phyloP scores from a whole-genome alignment of 257 asterid species.

The Forsythia suspensa region DNA sequence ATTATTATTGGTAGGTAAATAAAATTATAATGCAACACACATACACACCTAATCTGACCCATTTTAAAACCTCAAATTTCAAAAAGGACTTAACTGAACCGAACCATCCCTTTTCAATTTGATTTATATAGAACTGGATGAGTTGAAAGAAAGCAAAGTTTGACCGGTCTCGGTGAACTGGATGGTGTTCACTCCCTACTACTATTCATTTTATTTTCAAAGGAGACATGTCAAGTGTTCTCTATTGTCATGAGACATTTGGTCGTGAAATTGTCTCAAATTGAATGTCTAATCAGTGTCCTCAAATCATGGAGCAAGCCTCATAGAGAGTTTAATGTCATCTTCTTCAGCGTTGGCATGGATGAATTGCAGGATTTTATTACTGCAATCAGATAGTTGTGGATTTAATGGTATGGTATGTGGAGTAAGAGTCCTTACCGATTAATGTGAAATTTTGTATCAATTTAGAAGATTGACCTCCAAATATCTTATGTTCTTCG shows the following conservation, averaged over 20 bases:
- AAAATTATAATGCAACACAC: not conserved
- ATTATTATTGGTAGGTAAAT: not conserved
- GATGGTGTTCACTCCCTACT: not conserved
- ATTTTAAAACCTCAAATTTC: not conserved
- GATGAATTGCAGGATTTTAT: not conserved
- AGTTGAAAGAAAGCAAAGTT: not conserved
- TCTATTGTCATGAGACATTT: not conserved
- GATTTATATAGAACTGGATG: not conserved
- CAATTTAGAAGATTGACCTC: not conserved
- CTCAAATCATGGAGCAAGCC: not conserved
- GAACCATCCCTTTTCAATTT: not conserved
- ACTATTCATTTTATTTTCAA: not conserved
- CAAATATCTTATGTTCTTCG: not conserved
- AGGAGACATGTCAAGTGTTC: not conserved
- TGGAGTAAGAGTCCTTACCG: not conserved
- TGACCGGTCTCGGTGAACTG: not conserved
- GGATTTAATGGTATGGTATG: not conserved
- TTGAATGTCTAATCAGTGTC: not conserved
- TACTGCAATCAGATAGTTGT: not conserved
- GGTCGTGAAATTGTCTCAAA: not conserved
- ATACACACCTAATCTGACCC: not conserved
- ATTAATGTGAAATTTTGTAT: not conserved
- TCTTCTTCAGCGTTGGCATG: not conserved
- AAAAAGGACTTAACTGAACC: not conserved
- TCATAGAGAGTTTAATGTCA: not conserved